These are phyloP conservation scores for Mycena albidolilacea DNA, from an alignment of 768 basidiomycete species.

Conservation along the genomic window DNA sequence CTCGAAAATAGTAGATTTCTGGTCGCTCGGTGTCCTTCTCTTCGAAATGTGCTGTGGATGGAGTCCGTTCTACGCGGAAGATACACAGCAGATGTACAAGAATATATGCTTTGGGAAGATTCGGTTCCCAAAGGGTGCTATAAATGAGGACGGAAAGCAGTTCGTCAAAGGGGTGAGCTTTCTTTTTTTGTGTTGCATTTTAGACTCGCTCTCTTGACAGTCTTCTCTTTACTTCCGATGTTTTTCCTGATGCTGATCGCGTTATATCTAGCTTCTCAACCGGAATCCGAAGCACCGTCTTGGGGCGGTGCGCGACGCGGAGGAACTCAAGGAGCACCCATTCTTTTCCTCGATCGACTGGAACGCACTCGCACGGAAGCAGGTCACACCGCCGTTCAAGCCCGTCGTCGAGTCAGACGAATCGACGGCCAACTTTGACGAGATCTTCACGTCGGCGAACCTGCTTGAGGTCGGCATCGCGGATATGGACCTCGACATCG, in stretches of 20 bases:
- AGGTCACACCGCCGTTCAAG: conserved; percentile 97
- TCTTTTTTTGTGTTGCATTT: conserved; percentile 29
- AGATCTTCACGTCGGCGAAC: conserved; percentile 96
- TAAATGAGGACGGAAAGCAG: conserved; percentile 97
- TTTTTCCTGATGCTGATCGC: conserved; percentile 38
- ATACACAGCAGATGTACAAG: conserved; percentile 99
- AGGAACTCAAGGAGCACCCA: conserved; percentile 94
- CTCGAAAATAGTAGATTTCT: conserved; percentile 98
- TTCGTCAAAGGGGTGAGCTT: conserved; percentile 96
- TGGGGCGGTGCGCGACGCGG: conserved; percentile 91
- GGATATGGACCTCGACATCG: conserved; percentile 64
- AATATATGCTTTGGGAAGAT: conserved; percentile 99
- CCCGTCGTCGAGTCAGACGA: conserved; percentile 98
- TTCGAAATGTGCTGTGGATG: conserved; percentile 99
- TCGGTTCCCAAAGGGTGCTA: conserved; percentile 96
- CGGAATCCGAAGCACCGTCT: conserved; percentile 98
- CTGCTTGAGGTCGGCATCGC: conserved; percentile 78
- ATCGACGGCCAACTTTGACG: conserved; percentile 97
- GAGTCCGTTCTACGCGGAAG: conserved; percentile 99
- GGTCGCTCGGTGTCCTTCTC: conserved; percentile 94
- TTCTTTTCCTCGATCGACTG: conserved; percentile 97
- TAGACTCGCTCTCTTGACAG: conserved; percentile 31
- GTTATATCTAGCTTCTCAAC: conserved; percentile 84
- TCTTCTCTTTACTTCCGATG: conserved; percentile 31
- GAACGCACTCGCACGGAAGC: conserved; percentile 87